These are phyloP conservation scores for Emmonsia crescens DNA, from an alignment of 2,329 filamentous ascomycete genomes.

Conservation along the genomic window DNA sequence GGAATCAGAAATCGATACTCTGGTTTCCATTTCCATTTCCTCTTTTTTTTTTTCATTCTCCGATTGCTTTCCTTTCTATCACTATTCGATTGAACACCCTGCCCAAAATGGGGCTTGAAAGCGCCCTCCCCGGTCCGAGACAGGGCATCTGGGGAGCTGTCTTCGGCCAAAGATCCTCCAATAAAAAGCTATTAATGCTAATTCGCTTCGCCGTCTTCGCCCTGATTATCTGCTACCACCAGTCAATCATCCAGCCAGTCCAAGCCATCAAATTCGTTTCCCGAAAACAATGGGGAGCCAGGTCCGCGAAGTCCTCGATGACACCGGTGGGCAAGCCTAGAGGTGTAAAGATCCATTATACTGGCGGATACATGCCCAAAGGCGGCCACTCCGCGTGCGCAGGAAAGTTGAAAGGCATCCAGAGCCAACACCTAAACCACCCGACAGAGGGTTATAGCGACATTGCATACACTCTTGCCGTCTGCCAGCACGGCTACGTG, in stretches of 20 bases:
- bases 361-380: not conserved
- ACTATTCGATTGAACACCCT: not conserved
- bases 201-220: constrained; percentile 3
- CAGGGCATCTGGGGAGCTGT: not conserved
- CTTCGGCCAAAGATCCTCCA: not conserved
- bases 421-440: constrained; percentile 2
- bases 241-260: not conserved
- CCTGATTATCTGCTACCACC: constrained; percentile 1
- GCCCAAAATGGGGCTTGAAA: not conserved
- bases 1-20: not conserved
- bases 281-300: constrained; percentile 5
- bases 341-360: constrained; percentile 8
- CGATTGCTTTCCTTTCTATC: not conserved
- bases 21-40: not conserved
- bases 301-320: not conserved
- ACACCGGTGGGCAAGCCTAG: not conserved
- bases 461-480: constrained; percentile 7
- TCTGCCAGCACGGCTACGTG: constrained; percentile 7
- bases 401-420: not conserved
- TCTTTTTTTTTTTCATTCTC: not conserved
- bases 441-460: not conserved
- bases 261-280: constrained; percentile 5
- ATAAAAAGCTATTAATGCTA: not conserved
- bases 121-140: not conserved
- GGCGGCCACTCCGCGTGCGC: constrained; percentile 2